A percentile compares a stretch with the other conserved stretches of the same genome.
These are phyloP conservation scores for Alternaria viburni DNA, from an alignment of 2,329 filamentous ascomycete genomes.

Conservation along the genomic window DNA sequence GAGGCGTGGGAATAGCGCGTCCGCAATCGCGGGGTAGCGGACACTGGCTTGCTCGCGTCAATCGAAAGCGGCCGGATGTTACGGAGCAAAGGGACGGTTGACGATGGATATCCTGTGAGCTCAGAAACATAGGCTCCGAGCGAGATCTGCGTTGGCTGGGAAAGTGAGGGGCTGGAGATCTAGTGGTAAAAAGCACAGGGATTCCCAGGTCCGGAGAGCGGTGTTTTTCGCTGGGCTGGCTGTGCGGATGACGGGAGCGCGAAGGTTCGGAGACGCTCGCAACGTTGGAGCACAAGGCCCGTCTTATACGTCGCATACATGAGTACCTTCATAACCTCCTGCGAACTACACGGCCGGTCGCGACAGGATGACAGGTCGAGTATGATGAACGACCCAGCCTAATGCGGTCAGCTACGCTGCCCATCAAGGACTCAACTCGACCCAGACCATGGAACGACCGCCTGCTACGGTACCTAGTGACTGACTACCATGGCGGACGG, in stretches of 20 bases:
- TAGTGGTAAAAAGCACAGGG: not conserved
- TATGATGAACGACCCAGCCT: not conserved
- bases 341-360: not conserved
- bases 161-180: not conserved
- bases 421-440: not conserved
- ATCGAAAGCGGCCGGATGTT: not conserved
- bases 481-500: not conserved
- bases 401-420: not conserved
- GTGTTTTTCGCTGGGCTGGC: not conserved
- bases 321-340: conserved; percentile 9
- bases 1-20: conserved; percentile 10
- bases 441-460: not conserved
- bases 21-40: conserved; percentile 28
- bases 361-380: not conserved
- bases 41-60: not conserved
- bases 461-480: not conserved
- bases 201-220: not conserved
- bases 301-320: conserved; percentile 14
- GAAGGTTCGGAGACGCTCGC: not conserved
- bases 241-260: not conserved
- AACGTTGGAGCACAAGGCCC: not conserved
- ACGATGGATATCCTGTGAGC: not conserved
- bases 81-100: conserved; percentile 5
- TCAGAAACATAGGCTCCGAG: not conserved
- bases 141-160: not conserved